Evolutionary conservation across 257 asterid species (phyloP).

Genomic region (Cynanchum wilfordii): DNA sequence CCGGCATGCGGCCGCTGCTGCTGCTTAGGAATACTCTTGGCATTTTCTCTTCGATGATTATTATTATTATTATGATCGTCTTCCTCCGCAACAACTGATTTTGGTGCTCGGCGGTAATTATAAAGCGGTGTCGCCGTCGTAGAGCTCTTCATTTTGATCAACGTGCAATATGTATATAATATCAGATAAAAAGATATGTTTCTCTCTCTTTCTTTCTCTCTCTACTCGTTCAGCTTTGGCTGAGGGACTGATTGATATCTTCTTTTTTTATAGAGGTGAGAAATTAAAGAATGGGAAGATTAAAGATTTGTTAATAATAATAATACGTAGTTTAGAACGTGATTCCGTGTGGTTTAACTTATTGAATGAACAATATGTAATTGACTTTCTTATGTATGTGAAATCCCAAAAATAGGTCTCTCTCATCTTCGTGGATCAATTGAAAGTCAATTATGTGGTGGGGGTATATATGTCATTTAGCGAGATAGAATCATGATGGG

Average conservation of each 20-base stretch:
- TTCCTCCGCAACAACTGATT: neutral
- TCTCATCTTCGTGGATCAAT: neutral
- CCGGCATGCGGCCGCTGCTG: neutral
- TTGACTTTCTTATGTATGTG: neutral
- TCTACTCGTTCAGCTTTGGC: neutral
- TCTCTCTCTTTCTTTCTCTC: neutral
- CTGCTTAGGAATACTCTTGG: neutral
- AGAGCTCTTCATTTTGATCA: constrained; percentile 1
- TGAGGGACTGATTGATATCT: neutral
- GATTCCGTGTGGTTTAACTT: neutral
- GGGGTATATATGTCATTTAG: neutral
- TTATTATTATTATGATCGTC: neutral
- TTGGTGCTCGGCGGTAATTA: neutral
- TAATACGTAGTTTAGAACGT: neutral
- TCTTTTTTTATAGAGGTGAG: neutral
- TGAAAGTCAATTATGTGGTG: neutral
- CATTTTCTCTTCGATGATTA: neutral
- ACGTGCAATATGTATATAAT: neutral
- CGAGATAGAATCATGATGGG: neutral
- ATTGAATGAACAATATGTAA: neutral
- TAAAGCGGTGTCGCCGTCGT: neutral
- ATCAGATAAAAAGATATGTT: too few relatives aligned
- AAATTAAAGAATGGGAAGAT: neutral
- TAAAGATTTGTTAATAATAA: neutral
- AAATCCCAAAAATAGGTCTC: neutral